Percentiles rank a stretch among this genome's conserved stretches.
phyloP scores from a whole-genome alignment of 495 filamentous ascomycete species.

The Neurospora sp. region DNA sequence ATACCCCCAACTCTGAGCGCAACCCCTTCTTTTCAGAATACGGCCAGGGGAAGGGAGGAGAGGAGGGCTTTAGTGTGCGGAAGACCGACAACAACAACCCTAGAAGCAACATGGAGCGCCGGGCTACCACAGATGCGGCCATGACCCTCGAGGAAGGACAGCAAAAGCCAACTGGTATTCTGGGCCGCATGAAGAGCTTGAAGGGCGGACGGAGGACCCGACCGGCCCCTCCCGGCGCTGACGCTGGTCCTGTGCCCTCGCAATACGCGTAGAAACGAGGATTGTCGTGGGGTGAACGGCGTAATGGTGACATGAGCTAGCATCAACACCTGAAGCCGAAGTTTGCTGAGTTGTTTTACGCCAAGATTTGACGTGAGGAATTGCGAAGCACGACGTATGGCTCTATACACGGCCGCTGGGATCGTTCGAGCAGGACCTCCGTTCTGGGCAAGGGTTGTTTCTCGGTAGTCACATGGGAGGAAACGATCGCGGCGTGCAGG shows the following conservation, averaged over 20 bases:
- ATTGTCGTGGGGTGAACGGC: not conserved
- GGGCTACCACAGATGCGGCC: constrained; percentile 55
- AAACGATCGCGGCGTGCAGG: not conserved
- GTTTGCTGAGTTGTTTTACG: not conserved
- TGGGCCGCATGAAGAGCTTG: constrained; percentile 81
- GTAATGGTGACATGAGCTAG: not conserved
- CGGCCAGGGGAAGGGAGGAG: constrained; percentile 27
- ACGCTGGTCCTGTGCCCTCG: constrained; percentile 9
- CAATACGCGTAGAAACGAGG: constrained; percentile 13
- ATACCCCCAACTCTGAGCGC: constrained; percentile 49
- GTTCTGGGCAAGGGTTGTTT: not conserved
- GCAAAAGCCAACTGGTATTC: constrained; percentile 47
- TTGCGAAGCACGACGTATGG: not conserved
- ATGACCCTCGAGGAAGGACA: constrained; percentile 26
- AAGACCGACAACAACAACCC: constrained; percentile 42
- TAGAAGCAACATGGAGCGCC: constrained; percentile 52
- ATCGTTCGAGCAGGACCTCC: not conserved
- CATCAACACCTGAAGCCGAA: not conserved
- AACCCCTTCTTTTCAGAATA: constrained; percentile 90
- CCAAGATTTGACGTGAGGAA: not conserved
- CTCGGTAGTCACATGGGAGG: not conserved
- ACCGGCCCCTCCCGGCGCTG: constrained; percentile 21
- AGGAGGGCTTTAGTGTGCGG: constrained; percentile 33
- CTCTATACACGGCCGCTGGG: not conserved
- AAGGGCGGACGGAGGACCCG: constrained; percentile 46